Evolutionary conservation across 225 moss, liverwort and hornwort genomes (phyloP).

Genomic region (Lunularia cruciata): DNA sequence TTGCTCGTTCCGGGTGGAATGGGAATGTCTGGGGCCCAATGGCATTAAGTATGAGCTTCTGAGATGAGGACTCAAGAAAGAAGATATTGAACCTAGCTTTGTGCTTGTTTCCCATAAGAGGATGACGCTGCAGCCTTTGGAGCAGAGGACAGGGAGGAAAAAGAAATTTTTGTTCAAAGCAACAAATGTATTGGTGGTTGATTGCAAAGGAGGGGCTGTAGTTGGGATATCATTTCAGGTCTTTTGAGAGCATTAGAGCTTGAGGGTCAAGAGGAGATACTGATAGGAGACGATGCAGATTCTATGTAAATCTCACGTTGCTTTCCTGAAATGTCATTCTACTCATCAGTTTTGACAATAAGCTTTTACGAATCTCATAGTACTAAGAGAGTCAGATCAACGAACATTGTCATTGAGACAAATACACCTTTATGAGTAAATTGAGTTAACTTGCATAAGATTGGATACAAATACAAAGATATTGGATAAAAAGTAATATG

Average conservation of each 20-base stretch:
- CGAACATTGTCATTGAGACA: too few relatives aligned
- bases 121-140: too few relatives aligned
- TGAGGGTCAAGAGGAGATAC: background rate
- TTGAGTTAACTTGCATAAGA: too few relatives aligned
- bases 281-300: too few relatives aligned
- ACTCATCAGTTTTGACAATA: too few relatives aligned
- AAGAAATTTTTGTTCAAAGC: conserved; percentile 33
- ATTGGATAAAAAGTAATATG: too few relatives aligned
- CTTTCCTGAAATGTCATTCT: too few relatives aligned
- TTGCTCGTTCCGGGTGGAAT: conserved; percentile 85
- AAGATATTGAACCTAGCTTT: conserved; percentile 55
- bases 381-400: too few relatives aligned
- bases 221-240: conserved; percentile 65
- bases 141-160: conserved; percentile 25
- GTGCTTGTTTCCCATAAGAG: conserved; percentile 52
- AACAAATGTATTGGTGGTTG: conserved; percentile 85
- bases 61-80: conserved; percentile 57
- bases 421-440: too few relatives aligned
- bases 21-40: conserved; percentile 78
- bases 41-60: conserved; percentile 87
- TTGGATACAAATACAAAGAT: too few relatives aligned
- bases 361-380: too few relatives aligned
- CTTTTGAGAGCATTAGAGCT: conserved; percentile 50
- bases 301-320: too few relatives aligned
- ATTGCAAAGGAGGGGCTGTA: conserved; percentile 85